Evolutionary conservation across 306 rosid species (phyloP), one percentile per base, ranked within the genome.

Genomic region (Prosopis cineraria): DNA sequence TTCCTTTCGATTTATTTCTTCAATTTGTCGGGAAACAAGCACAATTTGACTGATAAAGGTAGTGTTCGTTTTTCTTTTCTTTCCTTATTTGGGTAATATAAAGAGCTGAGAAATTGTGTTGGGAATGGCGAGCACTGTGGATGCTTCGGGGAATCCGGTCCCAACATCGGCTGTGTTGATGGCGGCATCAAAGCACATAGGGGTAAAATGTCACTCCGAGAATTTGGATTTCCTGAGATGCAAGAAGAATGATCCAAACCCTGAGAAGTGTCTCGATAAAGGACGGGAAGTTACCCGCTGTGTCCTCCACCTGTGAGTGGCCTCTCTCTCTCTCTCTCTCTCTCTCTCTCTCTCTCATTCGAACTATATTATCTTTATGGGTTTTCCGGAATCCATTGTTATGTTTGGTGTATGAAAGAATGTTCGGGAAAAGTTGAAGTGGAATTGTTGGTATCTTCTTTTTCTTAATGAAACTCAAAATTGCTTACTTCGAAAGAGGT

Each of bases 251-350:
- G 98, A 95, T 77, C 88, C 80, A 1, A 89, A 95, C 80, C 98
- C 98, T 6, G 98, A 95, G 78, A 95, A 92, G 77, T 95, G 98
- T 31, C 93, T 95, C 39, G 93, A 91, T 20, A 89, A 89, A 73
- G 98, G 98, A 33, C 97, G 90, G 20, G 89, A 95, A 30, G 97
- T 92, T 78, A 95, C 97, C 19, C 96, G 97, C 53, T 95, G 98
- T 74, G 97, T 88, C 73, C 98, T 92, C 73, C 81, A 87, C 84
- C 92, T 92, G 98, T 95, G 83, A 87, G 85, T 44, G 40, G 10
- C 17, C 72, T 14, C 66, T 47, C 7, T 2, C 3, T 13, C 45
- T 11, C 7, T 2, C 3, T 13, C 45, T 11, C 72, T 14, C 66
- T 47, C 7, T 2, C 3, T 13, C 45, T 11, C 72, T 14, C 66